A percentile compares a stretch with the other conserved stretches of the same genome.
Evolutionary conservation across 768 basidiomycete genomes (phyloP).

Genomic region (Boletus tylopilopsis): DNA sequence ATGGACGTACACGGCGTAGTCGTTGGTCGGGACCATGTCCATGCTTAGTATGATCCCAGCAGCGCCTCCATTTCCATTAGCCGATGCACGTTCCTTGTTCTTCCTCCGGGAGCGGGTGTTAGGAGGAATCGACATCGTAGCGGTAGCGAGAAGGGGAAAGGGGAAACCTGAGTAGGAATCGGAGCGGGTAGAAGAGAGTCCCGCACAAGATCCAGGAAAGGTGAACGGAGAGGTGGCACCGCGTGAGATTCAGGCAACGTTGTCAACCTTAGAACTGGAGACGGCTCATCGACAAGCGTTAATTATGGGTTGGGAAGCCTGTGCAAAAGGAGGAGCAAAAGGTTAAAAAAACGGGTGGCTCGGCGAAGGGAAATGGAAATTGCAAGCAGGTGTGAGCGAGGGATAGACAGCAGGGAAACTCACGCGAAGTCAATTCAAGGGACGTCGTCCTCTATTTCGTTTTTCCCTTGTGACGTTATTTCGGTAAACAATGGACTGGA

Average conservation of each 20-base stretch:
- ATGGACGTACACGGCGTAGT: slow-evolving; percentile 50
- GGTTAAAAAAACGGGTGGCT: slow-evolving; percentile 1
- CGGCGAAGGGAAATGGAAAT: not conserved
- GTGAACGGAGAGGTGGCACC: slow-evolving; percentile 13
- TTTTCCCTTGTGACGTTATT: slow-evolving; percentile 14
- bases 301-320: not conserved
- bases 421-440: slow-evolving; percentile 7
- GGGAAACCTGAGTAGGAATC: not conserved
- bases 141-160: not conserved
- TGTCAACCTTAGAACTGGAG: slow-evolving; percentile 2
- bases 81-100: slow-evolving; percentile 14
- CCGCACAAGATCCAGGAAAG: not conserved
- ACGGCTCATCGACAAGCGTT: slow-evolving; percentile 10
- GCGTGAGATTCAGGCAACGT: slow-evolving; percentile 19
- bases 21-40: slow-evolving; percentile 48
- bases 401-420: slow-evolving; percentile 6
- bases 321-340: not conserved
- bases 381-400: not conserved
- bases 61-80: slow-evolving; percentile 44
- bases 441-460: not conserved
- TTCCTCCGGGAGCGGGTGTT: slow-evolving; percentile 5
- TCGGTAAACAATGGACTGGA: slow-evolving; percentile 7
- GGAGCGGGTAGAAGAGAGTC: not conserved
- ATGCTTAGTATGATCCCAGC: slow-evolving; percentile 59
- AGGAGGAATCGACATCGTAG: slow-evolving; percentile 14